Evolutionary conservation across 331 rosid species (phyloP).

Genomic region (Phaseolus coccineus): DNA sequence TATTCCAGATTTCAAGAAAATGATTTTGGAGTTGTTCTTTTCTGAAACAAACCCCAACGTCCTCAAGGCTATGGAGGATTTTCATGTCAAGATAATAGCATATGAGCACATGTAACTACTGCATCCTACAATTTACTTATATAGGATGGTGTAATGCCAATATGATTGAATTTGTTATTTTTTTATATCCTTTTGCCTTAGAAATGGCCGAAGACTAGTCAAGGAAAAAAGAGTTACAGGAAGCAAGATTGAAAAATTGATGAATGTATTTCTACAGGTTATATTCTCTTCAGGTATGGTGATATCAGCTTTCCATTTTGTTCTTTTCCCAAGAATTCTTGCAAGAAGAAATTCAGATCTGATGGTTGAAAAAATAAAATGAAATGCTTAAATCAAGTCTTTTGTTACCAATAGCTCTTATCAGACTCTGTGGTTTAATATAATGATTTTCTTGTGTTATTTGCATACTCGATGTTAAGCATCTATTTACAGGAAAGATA

Average conservation of each 20-base stretch:
- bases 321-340: slow-evolving; percentile 10
- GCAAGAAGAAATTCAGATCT: slow-evolving; percentile 35
- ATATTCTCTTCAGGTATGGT: slow-evolving; percentile 87
- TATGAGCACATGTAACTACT: slow-evolving; percentile 78
- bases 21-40: slow-evolving; percentile 63
- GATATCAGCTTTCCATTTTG: slow-evolving; percentile 35
- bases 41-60: slow-evolving; percentile 64
- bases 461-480: slow-evolving; percentile 41
- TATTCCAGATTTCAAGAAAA: slow-evolving; percentile 75
- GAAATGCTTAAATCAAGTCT: slow-evolving; percentile 9
- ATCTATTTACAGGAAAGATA: slow-evolving; percentile 63
- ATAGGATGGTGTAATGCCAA: slow-evolving; percentile 4
- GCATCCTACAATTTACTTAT: slow-evolving; percentile 42
- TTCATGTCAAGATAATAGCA: slow-evolving; percentile 78
- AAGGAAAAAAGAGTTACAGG: slow-evolving; percentile 83
- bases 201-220: slow-evolving; percentile 76
- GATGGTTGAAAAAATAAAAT: slow-evolving; percentile 16
- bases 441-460: slow-evolving; percentile 37
- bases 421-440: slow-evolving; percentile 35
- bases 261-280: slow-evolving; percentile 87
- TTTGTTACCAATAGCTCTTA: slow-evolving; percentile 12
- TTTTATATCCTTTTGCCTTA: slow-evolving; percentile 54
- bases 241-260: slow-evolving; percentile 89
- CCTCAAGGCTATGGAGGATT: slow-evolving; percentile 74
- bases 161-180: slow-evolving; percentile 32